phyloP scores from a whole-genome alignment of 2,329 filamentous ascomycete genomes.

The Ophiostoma pallidulum region DNA sequence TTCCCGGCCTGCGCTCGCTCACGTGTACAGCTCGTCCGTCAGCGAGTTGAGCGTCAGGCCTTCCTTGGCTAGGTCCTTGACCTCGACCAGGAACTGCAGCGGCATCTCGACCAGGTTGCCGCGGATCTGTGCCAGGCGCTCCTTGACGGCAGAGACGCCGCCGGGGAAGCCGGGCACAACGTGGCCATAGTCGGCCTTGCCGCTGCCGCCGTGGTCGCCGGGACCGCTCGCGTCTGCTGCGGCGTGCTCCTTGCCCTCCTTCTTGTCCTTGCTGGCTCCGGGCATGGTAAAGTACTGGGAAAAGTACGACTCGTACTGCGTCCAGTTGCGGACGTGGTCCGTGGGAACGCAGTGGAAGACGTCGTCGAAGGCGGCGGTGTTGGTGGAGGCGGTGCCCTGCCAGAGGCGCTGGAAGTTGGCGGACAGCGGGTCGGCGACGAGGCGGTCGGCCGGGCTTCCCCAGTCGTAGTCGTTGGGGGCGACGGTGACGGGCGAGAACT shows the following conservation, averaged over 20 bases:
- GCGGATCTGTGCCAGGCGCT: slow-evolving; percentile 54
- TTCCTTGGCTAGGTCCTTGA: slow-evolving; percentile 75
- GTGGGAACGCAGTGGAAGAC: slow-evolving; percentile 74
- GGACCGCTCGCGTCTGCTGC: slow-evolving; percentile 30
- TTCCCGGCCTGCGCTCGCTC: background rate
- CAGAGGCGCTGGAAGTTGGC: slow-evolving; percentile 62
- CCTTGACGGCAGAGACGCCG: slow-evolving; percentile 61
- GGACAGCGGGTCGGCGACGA: slow-evolving; percentile 66
- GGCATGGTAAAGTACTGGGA: slow-evolving; percentile 54
- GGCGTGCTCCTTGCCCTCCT: slow-evolving; percentile 29
- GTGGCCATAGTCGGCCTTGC: slow-evolving; percentile 72
- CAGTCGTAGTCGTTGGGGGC: slow-evolving; percentile 63
- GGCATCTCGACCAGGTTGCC: slow-evolving; percentile 85
- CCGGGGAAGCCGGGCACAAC: slow-evolving; percentile 70
- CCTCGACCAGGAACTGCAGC: slow-evolving; percentile 71
- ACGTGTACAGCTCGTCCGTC: slow-evolving; percentile 65
- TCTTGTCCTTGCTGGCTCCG: slow-evolving; percentile 31
- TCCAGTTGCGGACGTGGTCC: slow-evolving; percentile 60
- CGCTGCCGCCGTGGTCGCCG: slow-evolving; percentile 21
- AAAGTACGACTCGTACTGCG: slow-evolving; percentile 65
- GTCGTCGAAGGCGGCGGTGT: slow-evolving; percentile 71
- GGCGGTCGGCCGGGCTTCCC: slow-evolving; percentile 54
- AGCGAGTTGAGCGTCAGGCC: slow-evolving; percentile 63
- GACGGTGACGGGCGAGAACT: slow-evolving; percentile 60
- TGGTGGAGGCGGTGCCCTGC: slow-evolving; percentile 61